Evolutionary conservation across 495 filamentous ascomycete species (phyloP).

Genomic region (Aspergillus ostianus): DNA sequence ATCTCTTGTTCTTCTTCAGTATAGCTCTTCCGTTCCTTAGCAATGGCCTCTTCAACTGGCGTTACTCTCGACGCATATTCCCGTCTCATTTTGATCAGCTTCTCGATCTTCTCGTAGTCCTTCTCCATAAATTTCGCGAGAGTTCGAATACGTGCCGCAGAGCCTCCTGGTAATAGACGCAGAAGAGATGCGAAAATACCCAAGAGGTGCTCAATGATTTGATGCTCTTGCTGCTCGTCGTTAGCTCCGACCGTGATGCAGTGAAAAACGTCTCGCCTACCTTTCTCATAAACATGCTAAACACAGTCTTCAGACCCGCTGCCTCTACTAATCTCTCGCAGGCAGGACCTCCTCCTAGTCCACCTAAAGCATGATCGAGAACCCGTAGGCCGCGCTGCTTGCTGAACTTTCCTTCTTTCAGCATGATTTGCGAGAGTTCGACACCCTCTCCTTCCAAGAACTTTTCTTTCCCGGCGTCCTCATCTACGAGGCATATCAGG

Average conservation of each 20-base stretch:
- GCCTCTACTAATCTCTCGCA: slow-evolving; percentile 78
- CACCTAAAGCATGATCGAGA: slow-evolving; percentile 78
- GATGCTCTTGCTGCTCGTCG: slow-evolving; percentile 53
- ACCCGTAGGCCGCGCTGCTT: slow-evolving; percentile 74
- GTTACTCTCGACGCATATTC: slow-evolving; percentile 67
- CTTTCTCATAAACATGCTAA: slow-evolving; percentile 89
- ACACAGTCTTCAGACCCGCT: slow-evolving; percentile 80
- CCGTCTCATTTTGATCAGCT: slow-evolving; percentile 65
- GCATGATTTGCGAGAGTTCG: slow-evolving; percentile 88
- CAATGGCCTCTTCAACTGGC: slow-evolving; percentile 66
- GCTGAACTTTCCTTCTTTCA: slow-evolving; percentile 75
- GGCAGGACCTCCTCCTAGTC: slow-evolving; percentile 52
- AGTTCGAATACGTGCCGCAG: slow-evolving; percentile 72
- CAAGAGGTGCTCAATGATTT: slow-evolving; percentile 79
- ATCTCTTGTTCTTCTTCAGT: slow-evolving; percentile 58
- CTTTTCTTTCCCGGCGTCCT: slow-evolving; percentile 69
- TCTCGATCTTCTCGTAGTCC: slow-evolving; percentile 80
- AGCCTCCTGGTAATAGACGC: slow-evolving; percentile 74
- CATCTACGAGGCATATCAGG: slow-evolving; percentile 75
- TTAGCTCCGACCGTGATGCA: slow-evolving; percentile 19
- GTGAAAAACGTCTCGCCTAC: slow-evolving; percentile 24
- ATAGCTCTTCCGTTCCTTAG: slow-evolving; percentile 48
- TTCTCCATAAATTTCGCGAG: slow-evolving; percentile 96
- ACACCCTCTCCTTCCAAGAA: slow-evolving; percentile 91
- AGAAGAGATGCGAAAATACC: slow-evolving; percentile 87